Evolutionary conservation across 345 rosid species (phyloP).

Genomic region (Moricandia arvensis): DNA sequence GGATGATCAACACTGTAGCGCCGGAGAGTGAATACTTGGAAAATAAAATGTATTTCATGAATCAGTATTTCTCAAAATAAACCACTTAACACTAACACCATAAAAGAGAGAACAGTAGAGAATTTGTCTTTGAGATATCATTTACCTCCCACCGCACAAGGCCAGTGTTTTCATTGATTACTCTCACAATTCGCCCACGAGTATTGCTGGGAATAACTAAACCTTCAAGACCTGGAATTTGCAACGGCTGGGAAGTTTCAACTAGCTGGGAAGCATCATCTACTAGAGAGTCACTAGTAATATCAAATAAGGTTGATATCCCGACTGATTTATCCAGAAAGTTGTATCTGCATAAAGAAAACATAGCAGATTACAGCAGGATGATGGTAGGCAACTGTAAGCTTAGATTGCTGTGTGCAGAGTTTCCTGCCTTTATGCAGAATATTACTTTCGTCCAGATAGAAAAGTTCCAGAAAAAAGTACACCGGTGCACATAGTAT

Average conservation of each 20-base stretch:
- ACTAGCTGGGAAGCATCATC: slow-evolving; percentile 61
- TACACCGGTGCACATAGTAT: slow-evolving; percentile 4
- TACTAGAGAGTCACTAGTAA: slow-evolving; percentile 49
- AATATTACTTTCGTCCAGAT: slow-evolving; percentile 9
- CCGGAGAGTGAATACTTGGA: slow-evolving; percentile 75
- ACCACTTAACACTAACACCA: slow-evolving; percentile 1
- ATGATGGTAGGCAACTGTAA: slow-evolving; percentile 14
- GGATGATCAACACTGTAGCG: slow-evolving; percentile 66
- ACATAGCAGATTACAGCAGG: slow-evolving; percentile 5
- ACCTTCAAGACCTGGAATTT: slow-evolving; percentile 78
- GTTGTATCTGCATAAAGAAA: slow-evolving; percentile 59
- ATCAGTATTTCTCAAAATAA: slow-evolving; percentile 27
- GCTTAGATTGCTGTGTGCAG: slow-evolving; percentile 4
- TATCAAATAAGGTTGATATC: slow-evolving; percentile 71
- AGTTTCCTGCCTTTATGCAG: slow-evolving; percentile 13
- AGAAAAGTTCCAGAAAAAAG: slow-evolving; percentile 3
- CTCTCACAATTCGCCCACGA: slow-evolving; percentile 72
- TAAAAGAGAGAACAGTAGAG: not conserved
- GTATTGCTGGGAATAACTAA: slow-evolving; percentile 70
- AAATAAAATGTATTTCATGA: slow-evolving; percentile 15
- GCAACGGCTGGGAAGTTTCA: slow-evolving; percentile 59
- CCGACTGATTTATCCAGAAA: slow-evolving; percentile 89
- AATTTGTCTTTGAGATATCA: not conserved
- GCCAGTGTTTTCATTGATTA: slow-evolving; percentile 55
- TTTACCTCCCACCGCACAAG: slow-evolving; percentile 98